Evolutionary conservation across 2,329 filamentous ascomycete genomes (phyloP), one percentile per base, ranked within the genome.

Genomic region (Cordyceps fumosorosea): DNA sequence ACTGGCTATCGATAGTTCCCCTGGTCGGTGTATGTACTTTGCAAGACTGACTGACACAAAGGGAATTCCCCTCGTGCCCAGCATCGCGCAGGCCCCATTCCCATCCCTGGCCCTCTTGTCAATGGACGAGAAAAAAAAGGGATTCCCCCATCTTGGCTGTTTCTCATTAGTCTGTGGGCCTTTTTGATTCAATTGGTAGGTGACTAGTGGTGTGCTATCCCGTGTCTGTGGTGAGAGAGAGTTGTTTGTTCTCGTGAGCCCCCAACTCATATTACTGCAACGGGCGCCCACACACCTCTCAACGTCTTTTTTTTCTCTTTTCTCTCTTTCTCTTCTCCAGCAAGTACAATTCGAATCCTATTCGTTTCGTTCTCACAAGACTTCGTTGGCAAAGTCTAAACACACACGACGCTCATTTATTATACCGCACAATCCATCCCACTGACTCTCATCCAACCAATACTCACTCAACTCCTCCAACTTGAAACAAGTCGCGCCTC

Each of bases 351-450:
- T 29, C 47, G 20, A 24, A 3, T 62, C 37, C 64, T 53, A 64
- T 63, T 59, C 64, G 55, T 62, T 64, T 63, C 63, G 26, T 57
- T 40, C 44, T 47, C 65, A 65, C 64, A 64, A 65, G 73, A 73
- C 81, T 82, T 83, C 81, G 81, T 82, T 83, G 81, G 81, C 81
- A 83, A 78, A 83, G 81, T 81, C 79, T 76, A 65, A 20, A 47
- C 44, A 3, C 18, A 47, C n/a, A 42, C 44, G 3, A 18, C n/a
- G n/a, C 44, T 47, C n/a, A 47, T 22, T 45, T n/a, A n/a, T 16
- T n/a, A 12, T 8, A 18, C 12, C 44, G 18, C 42, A 1, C 45
- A 50, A 16, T 14, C 69, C 70, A 42, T n/a, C 40, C n/a, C 70
- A 72, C 68, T 67, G 26, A 68, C 70, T 70, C 69, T 56, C 56